Evolutionary conservation across 2,329 filamentous ascomycete species (phyloP).

Genomic region (Fusarium zealandicum): DNA sequence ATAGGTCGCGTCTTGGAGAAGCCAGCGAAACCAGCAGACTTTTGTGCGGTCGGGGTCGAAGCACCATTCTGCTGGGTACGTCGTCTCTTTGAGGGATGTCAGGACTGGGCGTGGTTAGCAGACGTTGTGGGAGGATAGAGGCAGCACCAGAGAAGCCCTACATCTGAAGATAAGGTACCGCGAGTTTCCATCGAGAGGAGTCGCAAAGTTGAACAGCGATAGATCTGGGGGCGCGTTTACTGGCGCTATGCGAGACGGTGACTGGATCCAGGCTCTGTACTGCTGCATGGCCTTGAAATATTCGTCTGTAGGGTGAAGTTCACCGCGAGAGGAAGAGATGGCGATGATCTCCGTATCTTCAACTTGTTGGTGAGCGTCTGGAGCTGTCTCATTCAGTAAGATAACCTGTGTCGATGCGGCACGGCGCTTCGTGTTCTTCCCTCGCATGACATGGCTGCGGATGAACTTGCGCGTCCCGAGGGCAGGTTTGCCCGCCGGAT

Average conservation of each 20-base stretch:
- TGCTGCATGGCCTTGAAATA: background rate
- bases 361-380: background rate
- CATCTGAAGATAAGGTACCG: conserved; percentile 29
- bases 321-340: background rate
- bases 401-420: background rate
- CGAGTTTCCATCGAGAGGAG: conserved; percentile 24
- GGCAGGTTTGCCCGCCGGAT: conserved; percentile 33
- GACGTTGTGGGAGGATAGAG: background rate
- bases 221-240: conserved; percentile 27
- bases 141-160: background rate
- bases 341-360: background rate
- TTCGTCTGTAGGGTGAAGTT: background rate
- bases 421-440: conserved; percentile 36
- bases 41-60: conserved; percentile 33
- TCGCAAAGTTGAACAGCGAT: conserved; percentile 29
- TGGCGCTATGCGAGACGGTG: conserved; percentile 22
- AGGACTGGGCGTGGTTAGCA: conserved; percentile 30
- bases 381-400: background rate
- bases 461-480: conserved; percentile 39
- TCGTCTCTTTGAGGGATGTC: conserved; percentile 37
- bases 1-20: conserved; percentile 38
- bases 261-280: conserved; percentile 25
- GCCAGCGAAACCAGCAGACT: conserved; percentile 42
- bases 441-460: conserved; percentile 41
- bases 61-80: conserved; percentile 44